phyloP scores from a whole-genome alignment of 2,329 filamentous ascomycete genomes.

The Colletotrichum lindemuthianum region DNA sequence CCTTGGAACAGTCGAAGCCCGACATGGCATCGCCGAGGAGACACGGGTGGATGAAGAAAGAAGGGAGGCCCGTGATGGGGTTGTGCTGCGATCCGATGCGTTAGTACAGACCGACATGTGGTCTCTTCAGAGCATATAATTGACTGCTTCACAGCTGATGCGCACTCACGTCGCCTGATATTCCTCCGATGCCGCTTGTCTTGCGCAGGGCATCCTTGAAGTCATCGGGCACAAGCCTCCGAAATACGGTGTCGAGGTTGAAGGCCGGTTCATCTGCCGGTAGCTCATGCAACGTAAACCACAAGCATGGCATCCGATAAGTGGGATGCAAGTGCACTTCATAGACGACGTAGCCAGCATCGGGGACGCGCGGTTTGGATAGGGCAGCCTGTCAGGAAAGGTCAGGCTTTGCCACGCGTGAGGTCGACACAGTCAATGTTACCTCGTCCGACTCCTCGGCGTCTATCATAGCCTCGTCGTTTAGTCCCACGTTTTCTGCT shows the following conservation, averaged over 20 bases:
- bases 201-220: conserved; percentile 70
- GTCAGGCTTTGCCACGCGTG: conserved; percentile 19
- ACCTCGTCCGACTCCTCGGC: conserved; percentile 64
- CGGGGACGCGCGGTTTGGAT: conserved; percentile 44
- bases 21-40: conserved; percentile 84
- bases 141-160: conserved; percentile 45
- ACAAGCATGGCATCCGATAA: conserved; percentile 79
- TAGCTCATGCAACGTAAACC: conserved; percentile 74
- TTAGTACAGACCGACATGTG: conserved; percentile 39
- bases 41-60: conserved; percentile 94
- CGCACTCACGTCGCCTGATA: conserved; percentile 78
- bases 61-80: conserved; percentile 79
- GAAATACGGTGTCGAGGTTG: conserved; percentile 76
- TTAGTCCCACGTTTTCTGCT: conserved; percentile 38
- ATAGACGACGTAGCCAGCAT: conserved; percentile 68
- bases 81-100: conserved; percentile 71
- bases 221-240: conserved; percentile 73
- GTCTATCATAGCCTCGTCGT: conserved; percentile 59
- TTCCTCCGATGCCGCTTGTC: conserved; percentile 74
- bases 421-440: conserved; percentile 24
- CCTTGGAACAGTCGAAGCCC: conserved; percentile 67
- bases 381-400: conserved; percentile 52
- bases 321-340: conserved; percentile 80
- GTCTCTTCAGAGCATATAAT: conserved; percentile 41
- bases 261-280: conserved; percentile 65